Conservation (phyloP, 768 basidiomycete genomes). For the Collybia mongolica region DNA sequence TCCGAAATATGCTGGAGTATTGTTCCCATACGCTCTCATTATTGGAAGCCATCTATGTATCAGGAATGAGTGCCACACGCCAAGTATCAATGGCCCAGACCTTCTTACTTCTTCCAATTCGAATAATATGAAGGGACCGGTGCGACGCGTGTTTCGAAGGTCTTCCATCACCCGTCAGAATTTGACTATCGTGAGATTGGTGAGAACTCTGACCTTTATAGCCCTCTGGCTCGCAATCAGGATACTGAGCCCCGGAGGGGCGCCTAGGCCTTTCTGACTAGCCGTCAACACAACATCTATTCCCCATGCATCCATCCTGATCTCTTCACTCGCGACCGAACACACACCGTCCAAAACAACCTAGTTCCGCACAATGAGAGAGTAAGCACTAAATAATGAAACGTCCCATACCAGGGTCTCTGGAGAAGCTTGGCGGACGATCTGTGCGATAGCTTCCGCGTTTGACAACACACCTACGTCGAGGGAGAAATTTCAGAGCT, state of each 20-base stretch:
- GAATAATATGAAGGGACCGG: conserved; percentile 75
- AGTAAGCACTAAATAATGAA: neutral
- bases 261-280: conserved; percentile 84
- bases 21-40: conserved; percentile 82
- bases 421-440: conserved; percentile 71
- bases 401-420: conserved; percentile 59
- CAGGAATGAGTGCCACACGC: neutral
- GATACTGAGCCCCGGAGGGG: conserved; percentile 84
- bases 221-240: conserved; percentile 73
- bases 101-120: conserved; percentile 75
- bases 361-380: conserved; percentile 25
- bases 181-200: neutral
- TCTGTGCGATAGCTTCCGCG: conserved; percentile 63
- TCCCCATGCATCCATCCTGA: conserved; percentile 85
- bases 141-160: conserved; percentile 54
- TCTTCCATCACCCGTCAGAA: conserved; percentile 27
- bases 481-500: neutral
- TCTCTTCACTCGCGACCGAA: conserved; percentile 89
- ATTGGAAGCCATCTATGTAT: conserved; percentile 72
- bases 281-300: conserved; percentile 80
- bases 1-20: conserved; percentile 80
- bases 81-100: conserved; percentile 4
- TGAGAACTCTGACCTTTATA: conserved; percentile 42
- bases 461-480: conserved; percentile 70
- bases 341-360: conserved; percentile 86